Evolutionary conservation across 1,284 basidiomycete species (phyloP).

Genomic region (Malassezia slooffiae): DNA sequence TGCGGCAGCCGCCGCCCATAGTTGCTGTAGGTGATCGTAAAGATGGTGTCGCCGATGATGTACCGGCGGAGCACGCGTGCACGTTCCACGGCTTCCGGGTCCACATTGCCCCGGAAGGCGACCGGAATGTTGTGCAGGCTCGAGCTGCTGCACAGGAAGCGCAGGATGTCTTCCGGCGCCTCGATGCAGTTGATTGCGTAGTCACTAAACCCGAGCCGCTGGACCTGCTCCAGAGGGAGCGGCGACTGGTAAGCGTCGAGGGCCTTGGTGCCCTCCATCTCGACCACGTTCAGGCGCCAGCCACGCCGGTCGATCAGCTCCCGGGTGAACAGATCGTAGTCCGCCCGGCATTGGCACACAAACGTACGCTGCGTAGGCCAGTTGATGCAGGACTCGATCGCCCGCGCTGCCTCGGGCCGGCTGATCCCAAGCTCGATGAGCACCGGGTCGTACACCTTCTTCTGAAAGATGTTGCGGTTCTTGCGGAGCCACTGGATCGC

Average conservation of each 20-base stretch:
- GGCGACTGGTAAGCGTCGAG: slow-evolving; percentile 19
- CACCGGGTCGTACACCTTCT: slow-evolving; percentile 75
- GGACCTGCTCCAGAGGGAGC: slow-evolving; percentile 52
- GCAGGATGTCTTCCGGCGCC: slow-evolving; percentile 49
- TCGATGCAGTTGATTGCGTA: slow-evolving; percentile 65
- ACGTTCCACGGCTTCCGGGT: slow-evolving; percentile 55
- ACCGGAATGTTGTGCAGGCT: slow-evolving; percentile 51
- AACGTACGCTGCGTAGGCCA: slow-evolving; percentile 59
- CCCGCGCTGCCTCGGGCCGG: slow-evolving; percentile 56
- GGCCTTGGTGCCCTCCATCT: slow-evolving; percentile 25
- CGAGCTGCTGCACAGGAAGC: slow-evolving; percentile 40
- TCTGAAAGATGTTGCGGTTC: slow-evolving; percentile 61
- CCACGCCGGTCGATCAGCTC: slow-evolving; percentile 54
- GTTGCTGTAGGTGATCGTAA: slow-evolving; percentile 58
- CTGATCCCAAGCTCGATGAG: slow-evolving; percentile 60
- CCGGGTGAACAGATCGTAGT: slow-evolving; percentile 57
- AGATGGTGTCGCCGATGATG: slow-evolving; percentile 56
- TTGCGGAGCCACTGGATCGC: slow-evolving; percentile 67
- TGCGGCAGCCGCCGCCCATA: slow-evolving; percentile 60
- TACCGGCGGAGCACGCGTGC: slow-evolving; percentile 53
- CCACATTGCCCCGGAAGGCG: slow-evolving; percentile 52
- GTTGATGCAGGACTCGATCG: slow-evolving; percentile 66
- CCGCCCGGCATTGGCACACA: slow-evolving; percentile 71
- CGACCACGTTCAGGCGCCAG: slow-evolving; percentile 42
- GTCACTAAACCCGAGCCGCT: slow-evolving; percentile 61